phyloP scores from a whole-genome alignment of 1,139 yeast genomes.

The Eremothecium sinecaudum region DNA sequence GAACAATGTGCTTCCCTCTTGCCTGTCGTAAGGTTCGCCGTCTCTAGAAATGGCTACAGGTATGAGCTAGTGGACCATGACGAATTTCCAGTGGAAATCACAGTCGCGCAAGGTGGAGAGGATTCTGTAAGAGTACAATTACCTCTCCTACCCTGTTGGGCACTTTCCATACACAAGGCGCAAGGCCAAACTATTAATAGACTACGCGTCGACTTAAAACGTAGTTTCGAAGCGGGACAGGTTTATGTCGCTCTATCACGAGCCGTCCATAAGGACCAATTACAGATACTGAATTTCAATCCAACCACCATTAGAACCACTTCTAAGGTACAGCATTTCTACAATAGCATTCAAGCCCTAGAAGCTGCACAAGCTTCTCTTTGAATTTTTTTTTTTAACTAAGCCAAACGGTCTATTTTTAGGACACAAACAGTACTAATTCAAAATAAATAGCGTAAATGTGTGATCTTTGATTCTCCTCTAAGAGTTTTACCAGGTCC shows the following conservation, averaged over 20 bases:
- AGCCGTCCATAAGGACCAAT: constrained; percentile 63
- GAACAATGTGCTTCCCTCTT: constrained; percentile 28
- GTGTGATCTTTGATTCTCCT: too few relatives aligned
- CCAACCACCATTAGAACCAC: constrained; percentile 56
- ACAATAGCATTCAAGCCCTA: constrained; percentile 41
- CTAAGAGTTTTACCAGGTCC: too few relatives aligned
- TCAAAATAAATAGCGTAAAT: too few relatives aligned
- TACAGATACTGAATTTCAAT: constrained; percentile 67
- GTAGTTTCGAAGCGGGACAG: constrained; percentile 75
- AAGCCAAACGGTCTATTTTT: too few relatives aligned
- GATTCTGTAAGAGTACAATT: constrained; percentile 44
- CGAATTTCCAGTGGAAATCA: constrained; percentile 27
- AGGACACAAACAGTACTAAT: too few relatives aligned
- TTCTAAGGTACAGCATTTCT: constrained; percentile 57
- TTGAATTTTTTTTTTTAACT: too few relatives aligned
- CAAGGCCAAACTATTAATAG: constrained; percentile 84
- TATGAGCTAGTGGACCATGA: constrained; percentile 26
- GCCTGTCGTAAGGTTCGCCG: constrained; percentile 52
- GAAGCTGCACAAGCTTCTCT: too few relatives aligned
- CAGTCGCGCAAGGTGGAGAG: constrained; percentile 24
- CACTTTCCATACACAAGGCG: constrained; percentile 80
- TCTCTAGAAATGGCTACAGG: constrained; percentile 17
- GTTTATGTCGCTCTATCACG: constrained; percentile 87
- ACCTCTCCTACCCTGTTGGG: constrained; percentile 79
- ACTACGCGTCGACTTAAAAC: constrained; percentile 62